phyloP scores from a whole-genome alignment of 495 filamentous ascomycete genomes.

The Chaetomium tenue region DNA sequence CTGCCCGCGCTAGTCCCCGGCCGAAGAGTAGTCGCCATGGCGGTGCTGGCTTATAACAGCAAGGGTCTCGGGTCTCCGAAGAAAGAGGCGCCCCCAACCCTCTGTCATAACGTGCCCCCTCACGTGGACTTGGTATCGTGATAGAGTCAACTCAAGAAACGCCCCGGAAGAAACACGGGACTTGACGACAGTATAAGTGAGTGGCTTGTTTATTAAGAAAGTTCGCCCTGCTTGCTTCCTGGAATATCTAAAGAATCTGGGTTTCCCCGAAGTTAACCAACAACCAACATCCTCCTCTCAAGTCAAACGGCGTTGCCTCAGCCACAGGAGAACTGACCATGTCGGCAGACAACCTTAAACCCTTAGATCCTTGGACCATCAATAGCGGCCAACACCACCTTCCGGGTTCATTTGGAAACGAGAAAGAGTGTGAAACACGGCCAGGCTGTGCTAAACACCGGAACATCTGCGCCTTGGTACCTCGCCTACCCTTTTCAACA shows the following conservation, averaged over 20 bases:
- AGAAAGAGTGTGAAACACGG: constrained; percentile 1
- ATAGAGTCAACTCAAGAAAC: not conserved
- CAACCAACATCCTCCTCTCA: not conserved
- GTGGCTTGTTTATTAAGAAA: not conserved
- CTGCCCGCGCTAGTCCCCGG: not conserved
- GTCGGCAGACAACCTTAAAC: not conserved
- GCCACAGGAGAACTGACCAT: not conserved
- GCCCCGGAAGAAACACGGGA: not conserved
- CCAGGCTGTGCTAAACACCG: not conserved
- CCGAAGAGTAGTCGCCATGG: constrained; percentile 6
- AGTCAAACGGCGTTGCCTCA: not conserved
- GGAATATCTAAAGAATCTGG: not conserved
- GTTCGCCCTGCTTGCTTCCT: not conserved
- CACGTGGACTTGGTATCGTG: not conserved
- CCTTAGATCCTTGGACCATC: not conserved
- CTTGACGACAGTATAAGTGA: not conserved
- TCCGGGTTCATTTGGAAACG: not conserved
- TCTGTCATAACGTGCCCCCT: not conserved
- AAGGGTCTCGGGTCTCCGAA: not conserved
- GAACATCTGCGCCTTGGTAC: not conserved
- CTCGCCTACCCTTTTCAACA: not conserved
- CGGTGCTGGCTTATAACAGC: constrained; percentile 5
- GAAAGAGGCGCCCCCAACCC: not conserved
- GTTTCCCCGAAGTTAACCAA: not conserved
- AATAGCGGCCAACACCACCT: not conserved